These are phyloP conservation scores for Talaromyces piceae DNA, from an alignment of 2,329 filamentous ascomycete genomes.

Conservation along the genomic window DNA sequence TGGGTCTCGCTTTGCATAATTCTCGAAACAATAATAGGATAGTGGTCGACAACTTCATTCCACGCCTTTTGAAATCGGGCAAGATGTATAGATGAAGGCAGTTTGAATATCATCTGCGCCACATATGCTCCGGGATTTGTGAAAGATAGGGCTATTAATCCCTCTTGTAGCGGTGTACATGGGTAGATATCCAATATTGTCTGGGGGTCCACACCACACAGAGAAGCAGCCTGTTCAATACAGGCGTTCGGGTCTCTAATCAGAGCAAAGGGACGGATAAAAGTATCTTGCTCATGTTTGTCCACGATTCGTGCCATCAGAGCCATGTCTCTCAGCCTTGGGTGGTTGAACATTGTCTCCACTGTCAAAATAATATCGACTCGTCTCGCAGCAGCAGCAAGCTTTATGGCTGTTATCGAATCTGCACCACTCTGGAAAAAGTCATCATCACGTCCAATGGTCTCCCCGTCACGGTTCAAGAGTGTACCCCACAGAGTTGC, in stretches of 20 bases:
- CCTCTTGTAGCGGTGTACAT: background rate
- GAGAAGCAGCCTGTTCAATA: background rate
- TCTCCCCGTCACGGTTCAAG: slow-evolving; percentile 13
- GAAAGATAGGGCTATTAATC: background rate
- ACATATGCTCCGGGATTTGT: background rate
- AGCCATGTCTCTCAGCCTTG: background rate
- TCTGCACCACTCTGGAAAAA: slow-evolving; percentile 25
- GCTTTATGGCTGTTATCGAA: slow-evolving; percentile 16
- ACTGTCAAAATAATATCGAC: background rate
- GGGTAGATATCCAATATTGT: background rate
- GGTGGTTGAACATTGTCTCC: slow-evolving; percentile 3
- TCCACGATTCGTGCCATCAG: too few species aligned
- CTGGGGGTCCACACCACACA: background rate
- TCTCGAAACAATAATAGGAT: too few species aligned
- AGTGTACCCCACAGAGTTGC: slow-evolving; percentile 16
- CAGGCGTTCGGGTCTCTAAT: background rate
- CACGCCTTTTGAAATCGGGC: too few species aligned
- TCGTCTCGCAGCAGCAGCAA: slow-evolving; percentile 9
- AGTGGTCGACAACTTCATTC: too few species aligned
- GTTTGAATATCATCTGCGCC: too few species aligned
- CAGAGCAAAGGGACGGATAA: too few species aligned
- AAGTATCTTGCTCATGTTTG: too few species aligned
- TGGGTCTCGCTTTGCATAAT: too few species aligned
- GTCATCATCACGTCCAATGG: slow-evolving; percentile 17
- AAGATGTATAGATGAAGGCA: too few species aligned